These are phyloP conservation scores for Oryza glumipatula DNA, from an alignment of 176 grass and related monocot genomes.

Conservation along the genomic window DNA sequence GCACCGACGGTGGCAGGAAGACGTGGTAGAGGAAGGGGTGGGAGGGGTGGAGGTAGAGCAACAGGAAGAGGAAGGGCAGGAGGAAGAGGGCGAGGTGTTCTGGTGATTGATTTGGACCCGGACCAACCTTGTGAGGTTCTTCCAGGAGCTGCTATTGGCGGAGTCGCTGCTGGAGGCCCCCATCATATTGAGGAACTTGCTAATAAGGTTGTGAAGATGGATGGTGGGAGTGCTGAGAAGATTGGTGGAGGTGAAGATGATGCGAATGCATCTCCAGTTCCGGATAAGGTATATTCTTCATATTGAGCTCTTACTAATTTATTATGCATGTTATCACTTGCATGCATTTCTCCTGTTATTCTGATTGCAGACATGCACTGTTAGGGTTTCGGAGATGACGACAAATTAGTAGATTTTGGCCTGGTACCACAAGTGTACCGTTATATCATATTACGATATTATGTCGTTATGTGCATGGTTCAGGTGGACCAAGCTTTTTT, in stretches of 20 bases:
- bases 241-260: slow-evolving; percentile 74
- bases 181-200: slow-evolving; percentile 38
- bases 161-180: slow-evolving; percentile 42
- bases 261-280: slow-evolving; percentile 69
- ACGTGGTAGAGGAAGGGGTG: slow-evolving; percentile 74
- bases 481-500: neutral
- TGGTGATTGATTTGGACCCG: slow-evolving; percentile 78
- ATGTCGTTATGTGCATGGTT: slow-evolving; percentile 7
- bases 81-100: slow-evolving; percentile 67
- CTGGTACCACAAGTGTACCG: neutral
- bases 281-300: slow-evolving; percentile 65
- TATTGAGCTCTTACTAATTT: slow-evolving; percentile 12
- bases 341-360: slow-evolving; percentile 32
- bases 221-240: slow-evolving; percentile 86
- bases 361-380: neutral
- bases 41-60: slow-evolving; percentile 66
- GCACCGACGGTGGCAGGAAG: slow-evolving; percentile 64
- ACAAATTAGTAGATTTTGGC: neutral
- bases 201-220: slow-evolving; percentile 67
- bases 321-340: slow-evolving; percentile 12
- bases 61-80: slow-evolving; percentile 60
- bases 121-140: slow-evolving; percentile 72
- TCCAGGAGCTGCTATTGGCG: slow-evolving; percentile 57
- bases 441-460: neutral
- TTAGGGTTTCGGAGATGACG: slow-evolving; percentile 23